These are phyloP conservation scores for Graphilbum fragrans DNA, from an alignment of 2,329 filamentous ascomycete genomes.

Conservation along the genomic window DNA sequence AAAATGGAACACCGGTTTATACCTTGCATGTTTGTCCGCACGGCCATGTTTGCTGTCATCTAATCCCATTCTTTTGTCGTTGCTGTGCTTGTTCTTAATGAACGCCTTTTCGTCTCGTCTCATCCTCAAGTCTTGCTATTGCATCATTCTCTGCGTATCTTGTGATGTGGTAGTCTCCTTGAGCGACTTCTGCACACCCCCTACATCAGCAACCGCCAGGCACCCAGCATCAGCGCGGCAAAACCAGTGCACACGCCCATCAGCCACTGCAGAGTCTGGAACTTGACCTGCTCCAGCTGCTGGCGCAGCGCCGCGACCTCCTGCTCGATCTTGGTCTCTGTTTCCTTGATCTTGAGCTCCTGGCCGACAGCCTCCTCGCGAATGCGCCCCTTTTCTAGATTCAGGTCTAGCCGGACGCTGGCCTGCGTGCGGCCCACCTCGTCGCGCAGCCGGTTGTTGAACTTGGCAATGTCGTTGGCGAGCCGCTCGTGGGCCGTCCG, in stretches of 20 bases:
- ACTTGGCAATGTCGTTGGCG: conserved; percentile 87
- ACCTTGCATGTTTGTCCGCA: too few species aligned
- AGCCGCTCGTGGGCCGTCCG: conserved; percentile 83
- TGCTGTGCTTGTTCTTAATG: too few species aligned
- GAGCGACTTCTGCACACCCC: neutral
- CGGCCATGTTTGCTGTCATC: too few species aligned
- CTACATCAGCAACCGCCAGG: conserved; percentile 57
- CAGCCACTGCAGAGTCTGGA: conserved; percentile 94
- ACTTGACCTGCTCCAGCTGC: conserved; percentile 94
- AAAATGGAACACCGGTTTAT: too few species aligned
- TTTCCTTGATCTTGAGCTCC: conserved; percentile 97
- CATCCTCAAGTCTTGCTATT: too few species aligned
- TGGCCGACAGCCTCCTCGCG: conserved; percentile 92
- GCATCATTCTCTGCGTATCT: too few species aligned
- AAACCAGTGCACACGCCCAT: conserved; percentile 72
- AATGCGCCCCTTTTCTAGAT: conserved; percentile 92
- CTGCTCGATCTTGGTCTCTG: conserved; percentile 95
- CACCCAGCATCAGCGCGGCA: conserved; percentile 54
- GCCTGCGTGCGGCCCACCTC: conserved; percentile 93
- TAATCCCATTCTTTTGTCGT: too few species aligned
- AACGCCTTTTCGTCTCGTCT: too few species aligned
- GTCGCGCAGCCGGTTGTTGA: conserved; percentile 79
- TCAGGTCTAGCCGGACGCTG: conserved; percentile 81
- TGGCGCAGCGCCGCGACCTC: conserved; percentile 85
- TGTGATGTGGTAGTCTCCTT: too few species aligned